A percentile compares a stretch with the other conserved stretches of the same genome.
Conservation (phyloP, 2,329 filamentous ascomycete species). For the Aspergillus sp. region DNA sequence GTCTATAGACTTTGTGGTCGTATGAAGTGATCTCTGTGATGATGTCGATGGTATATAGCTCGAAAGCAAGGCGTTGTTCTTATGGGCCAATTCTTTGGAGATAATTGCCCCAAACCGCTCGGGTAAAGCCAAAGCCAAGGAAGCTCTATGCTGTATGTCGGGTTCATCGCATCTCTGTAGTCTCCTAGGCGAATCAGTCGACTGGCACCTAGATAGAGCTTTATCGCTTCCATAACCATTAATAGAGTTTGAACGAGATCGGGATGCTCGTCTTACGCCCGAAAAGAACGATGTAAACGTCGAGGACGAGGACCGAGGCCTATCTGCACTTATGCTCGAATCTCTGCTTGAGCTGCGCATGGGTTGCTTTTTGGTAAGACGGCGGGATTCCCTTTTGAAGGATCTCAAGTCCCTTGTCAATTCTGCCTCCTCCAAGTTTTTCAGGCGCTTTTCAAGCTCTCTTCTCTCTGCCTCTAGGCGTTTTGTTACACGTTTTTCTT, state of each 20-base stretch:
- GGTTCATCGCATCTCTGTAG: constrained; percentile 3
- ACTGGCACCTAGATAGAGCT: neutral
- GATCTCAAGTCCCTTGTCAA: constrained; percentile 6
- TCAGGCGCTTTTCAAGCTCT: constrained; percentile 18
- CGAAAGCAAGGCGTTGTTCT: constrained; percentile 14
- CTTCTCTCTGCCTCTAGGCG: constrained; percentile 28
- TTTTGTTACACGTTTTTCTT: constrained; percentile 26
- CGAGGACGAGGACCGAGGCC: constrained; percentile 16
- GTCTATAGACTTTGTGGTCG: constrained; percentile 13
- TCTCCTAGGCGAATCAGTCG: neutral
- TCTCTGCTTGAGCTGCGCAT: constrained; percentile 22
- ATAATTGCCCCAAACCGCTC: constrained; percentile 26
- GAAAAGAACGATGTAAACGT: constrained; percentile 24
- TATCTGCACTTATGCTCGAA: constrained; percentile 24
- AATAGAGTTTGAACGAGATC: constrained; percentile 21
- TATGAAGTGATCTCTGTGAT: constrained; percentile 10
- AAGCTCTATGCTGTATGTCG: constrained; percentile 8
- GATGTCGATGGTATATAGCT: constrained; percentile 6
- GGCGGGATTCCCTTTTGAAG: constrained; percentile 20
- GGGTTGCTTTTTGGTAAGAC: constrained; percentile 32
- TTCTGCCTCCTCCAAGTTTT: constrained; percentile 21
- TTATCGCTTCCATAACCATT: constrained; percentile 12
- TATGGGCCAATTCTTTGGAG: constrained; percentile 22
- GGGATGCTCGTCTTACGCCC: constrained; percentile 20
- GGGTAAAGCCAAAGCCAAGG: constrained; percentile 19